Evolutionary conservation across 495 filamentous ascomycete genomes (phyloP), one percentile per base, ranked within the genome.

Genomic region (Neurospora sp.): DNA sequence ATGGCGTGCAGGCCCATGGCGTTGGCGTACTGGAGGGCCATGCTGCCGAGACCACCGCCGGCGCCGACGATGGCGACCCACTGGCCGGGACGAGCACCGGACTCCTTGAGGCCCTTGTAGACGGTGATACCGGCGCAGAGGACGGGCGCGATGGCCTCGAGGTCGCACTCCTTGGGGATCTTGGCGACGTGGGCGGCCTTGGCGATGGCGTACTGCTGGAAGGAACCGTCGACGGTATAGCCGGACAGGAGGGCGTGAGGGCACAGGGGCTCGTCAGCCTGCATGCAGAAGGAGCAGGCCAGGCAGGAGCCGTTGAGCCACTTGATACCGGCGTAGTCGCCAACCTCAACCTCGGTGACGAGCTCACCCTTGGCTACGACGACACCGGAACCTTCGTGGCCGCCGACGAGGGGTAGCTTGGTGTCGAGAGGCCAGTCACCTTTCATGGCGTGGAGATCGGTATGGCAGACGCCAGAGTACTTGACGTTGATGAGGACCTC

Each of bases 381-480:
- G 45, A 94, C 83, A 78, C 94, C 94, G 39, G 94, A 92, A 73
- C 92, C 94, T 83, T 97, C 94, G 83, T 98, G 94, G n/a, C 94
- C 94, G 77, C 94, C 94, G 48, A 98, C 91, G n/a, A 97, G 86
- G 17, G 93, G 92, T 24, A 92, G 82, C 84, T 97, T 97, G 75
- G 88, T 88, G 7, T 84, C 79, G 54, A 97, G 81, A 13, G 94
- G 94, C 93, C 94, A 97, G 84, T 97, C 92, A 74, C 94, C 93
- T 71, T 91, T 92, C 83, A 94, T 85, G 70, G 93, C 93, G 84
- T 96, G 92, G 31, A 93, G 84, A 79, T 94, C 92, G 0, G 94
- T 97, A 85, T 97, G 94, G 86, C 94, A 97, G 73, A 98, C 94
- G 79, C 94, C 94, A 8, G 92, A 91, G 88, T 91, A 98, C 81